phyloP scores from a whole-genome alignment of 106 monocot species.

The Platanthera zijinensis region DNA sequence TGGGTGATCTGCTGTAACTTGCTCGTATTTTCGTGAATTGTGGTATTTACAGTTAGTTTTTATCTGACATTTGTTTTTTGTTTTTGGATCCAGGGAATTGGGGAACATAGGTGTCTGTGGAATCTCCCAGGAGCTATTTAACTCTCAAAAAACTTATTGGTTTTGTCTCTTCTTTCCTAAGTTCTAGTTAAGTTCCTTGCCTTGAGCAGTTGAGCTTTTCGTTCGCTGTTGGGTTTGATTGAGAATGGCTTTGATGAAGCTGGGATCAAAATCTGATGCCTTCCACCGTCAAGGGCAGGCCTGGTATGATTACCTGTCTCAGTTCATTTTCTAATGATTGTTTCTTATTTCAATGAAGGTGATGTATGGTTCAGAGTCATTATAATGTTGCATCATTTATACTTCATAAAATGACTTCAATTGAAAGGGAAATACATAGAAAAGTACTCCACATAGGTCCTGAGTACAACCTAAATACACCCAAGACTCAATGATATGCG shows the following conservation, averaged over 20 bases:
- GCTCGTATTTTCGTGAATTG: background rate
- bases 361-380: no score
- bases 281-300: constrained; percentile 31
- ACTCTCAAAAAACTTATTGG: background rate
- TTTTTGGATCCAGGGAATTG: background rate
- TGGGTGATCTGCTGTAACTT: background rate
- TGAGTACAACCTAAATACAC: no score
- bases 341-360: background rate
- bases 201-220: background rate
- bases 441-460: no score
- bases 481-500: no score
- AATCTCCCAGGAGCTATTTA: background rate
- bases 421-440: no score
- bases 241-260: constrained; percentile 28
- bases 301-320: constrained; percentile 23
- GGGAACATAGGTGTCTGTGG: background rate
- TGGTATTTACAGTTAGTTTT: background rate
- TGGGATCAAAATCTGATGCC: constrained; percentile 40
- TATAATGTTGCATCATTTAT: no score
- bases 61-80: background rate
- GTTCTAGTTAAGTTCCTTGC: background rate
- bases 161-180: background rate
- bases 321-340: background rate
- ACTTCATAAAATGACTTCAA: no score
- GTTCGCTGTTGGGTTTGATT: background rate